phyloP scores from a whole-genome alignment of 441 rosid species.

The Erysimum pusillum region DNA sequence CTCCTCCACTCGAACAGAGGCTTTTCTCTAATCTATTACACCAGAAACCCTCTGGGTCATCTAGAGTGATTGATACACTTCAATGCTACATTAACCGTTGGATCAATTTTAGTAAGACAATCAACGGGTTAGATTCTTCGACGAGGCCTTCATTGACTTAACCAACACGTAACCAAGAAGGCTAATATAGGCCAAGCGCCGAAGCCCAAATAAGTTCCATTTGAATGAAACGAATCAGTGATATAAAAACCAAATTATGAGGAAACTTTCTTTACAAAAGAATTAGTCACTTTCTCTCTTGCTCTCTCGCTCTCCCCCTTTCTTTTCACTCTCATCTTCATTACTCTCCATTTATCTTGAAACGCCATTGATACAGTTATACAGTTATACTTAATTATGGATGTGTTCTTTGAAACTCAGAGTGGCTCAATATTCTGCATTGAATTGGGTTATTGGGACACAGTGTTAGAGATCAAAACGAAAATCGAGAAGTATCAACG shows the following conservation, averaged over 20 bases:
- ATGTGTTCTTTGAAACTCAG: slow-evolving; percentile 64
- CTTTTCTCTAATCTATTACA: too few relatives aligned
- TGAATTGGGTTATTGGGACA: slow-evolving; percentile 69
- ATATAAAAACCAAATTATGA: background rate
- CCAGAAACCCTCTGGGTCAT: too few relatives aligned
- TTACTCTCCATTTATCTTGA: background rate
- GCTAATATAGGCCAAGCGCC: background rate
- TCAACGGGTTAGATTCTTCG: background rate
- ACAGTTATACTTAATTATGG: too few relatives aligned
- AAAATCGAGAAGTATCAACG: slow-evolving; percentile 66
- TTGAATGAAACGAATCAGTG: background rate
- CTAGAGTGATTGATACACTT: too few relatives aligned
- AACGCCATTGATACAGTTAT: slow-evolving; percentile 15
- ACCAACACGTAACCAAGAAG: background rate
- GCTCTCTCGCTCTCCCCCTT: background rate
- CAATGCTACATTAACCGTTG: background rate
- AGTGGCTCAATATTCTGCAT: slow-evolving; percentile 58
- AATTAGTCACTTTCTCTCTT: background rate
- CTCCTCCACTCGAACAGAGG: too few relatives aligned
- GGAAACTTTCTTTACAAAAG: background rate
- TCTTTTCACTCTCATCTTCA: background rate
- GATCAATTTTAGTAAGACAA: background rate
- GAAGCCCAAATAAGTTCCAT: background rate
- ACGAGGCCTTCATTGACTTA: background rate
- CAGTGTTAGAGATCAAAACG: slow-evolving; percentile 73